Evolutionary conservation across 768 basidiomycete genomes (phyloP).

Genomic region (Bullera alba): DNA sequence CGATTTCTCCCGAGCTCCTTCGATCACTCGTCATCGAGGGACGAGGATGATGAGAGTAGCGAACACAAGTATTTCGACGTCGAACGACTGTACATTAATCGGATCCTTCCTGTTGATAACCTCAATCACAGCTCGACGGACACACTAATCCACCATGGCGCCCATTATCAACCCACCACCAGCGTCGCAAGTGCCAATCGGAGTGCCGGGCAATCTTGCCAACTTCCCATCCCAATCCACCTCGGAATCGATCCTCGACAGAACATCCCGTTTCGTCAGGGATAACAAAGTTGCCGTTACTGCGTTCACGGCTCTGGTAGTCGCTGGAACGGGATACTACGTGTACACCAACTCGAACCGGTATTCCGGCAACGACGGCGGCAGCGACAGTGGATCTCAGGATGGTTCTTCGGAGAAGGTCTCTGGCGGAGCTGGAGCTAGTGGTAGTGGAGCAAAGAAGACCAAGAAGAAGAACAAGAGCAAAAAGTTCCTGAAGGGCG

Average conservation of each 20-base stretch:
- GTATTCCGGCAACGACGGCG: no score
- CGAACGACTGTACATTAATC: no score
- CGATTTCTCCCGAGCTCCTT: no score
- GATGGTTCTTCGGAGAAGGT: no score
- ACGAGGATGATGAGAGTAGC: no score
- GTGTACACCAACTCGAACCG: conserved; percentile 36
- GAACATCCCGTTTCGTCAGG: conserved; percentile 19
- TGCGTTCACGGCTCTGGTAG: no score
- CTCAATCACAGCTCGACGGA: background rate
- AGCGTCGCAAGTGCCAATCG: background rate
- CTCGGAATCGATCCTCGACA: conserved; percentile 5
- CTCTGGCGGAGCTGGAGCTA: conserved; percentile 8
- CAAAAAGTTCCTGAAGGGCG: conserved; percentile 42
- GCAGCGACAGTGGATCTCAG: no score
- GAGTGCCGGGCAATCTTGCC: background rate
- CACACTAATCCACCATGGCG: conserved; percentile 12
- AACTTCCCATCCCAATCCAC: conserved; percentile 5
- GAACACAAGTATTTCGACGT: no score
- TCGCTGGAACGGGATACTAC: conserved; percentile 70
- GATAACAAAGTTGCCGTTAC: conserved; percentile 49
- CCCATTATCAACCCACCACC: conserved; percentile 2
- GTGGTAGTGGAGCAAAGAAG: conserved; percentile 48
- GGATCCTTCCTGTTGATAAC: no score
- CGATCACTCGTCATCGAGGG: no score
- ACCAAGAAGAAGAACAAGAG: conserved; percentile 53